Evolutionary conservation across 2,329 filamentous ascomycete genomes (phyloP), one percentile per base, ranked within the genome.

Genomic region (Onygena corvina): DNA sequence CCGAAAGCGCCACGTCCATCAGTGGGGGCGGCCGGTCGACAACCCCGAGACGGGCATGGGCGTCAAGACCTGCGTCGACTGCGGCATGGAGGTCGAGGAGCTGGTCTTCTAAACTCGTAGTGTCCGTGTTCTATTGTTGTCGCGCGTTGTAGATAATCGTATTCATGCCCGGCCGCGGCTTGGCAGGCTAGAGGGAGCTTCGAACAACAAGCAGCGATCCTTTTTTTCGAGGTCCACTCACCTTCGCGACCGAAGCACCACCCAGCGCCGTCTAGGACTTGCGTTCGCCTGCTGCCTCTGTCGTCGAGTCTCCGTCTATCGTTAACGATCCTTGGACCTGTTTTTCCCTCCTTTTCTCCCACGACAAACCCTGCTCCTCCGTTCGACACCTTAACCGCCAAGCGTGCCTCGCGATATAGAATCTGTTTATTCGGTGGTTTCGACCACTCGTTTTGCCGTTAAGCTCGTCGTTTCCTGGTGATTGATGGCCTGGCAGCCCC

Each of bases 1-100:
- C 40, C 75, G 75, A 4, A 78, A 79, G 12, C 84, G 78, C 59
- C 92, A 98, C 72, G 83, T 88, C 47, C 92, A 98, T 70, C 84
- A 94, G 64, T 98, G 92, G 77, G 79, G 79, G 4, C 65, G 76
- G 44, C 64, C 73, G 9, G 69, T 80, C 7, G 69, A 79, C 52
- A 74, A 81, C 58, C 70, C 74, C 0, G 75, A 77, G 55, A 80
- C 76, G 1, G 69, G 71, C 0, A 69, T 72, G 8, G 65, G 77
- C 34, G 79, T 86, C 49, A 95, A 93, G 75, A 87, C 68, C 27
- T 82, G 79, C 59, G 70, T 76, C 9, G 77, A 79, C 53, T 83
- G 79, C 66, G 79, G 77, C 12, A 80, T 83, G 76, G 79, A 81
- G 62, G 75, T 82, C 42, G 79, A 83, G 59, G 79, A 83, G 62